These are phyloP conservation scores for Aspergillus sp. DNA, from an alignment of 2,329 filamentous ascomycete genomes.

Conservation along the genomic window DNA sequence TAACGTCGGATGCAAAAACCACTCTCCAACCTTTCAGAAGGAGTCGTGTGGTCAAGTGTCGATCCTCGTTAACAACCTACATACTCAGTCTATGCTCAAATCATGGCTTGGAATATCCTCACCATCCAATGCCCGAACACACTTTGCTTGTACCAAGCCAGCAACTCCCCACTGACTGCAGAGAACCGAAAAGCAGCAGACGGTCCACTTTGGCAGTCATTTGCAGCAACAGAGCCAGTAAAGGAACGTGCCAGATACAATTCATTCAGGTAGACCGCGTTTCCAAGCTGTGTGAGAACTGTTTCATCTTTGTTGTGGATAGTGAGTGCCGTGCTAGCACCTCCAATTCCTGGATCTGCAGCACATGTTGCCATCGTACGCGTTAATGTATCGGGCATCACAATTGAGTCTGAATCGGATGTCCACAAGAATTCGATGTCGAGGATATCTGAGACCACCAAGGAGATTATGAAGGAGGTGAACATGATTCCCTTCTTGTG, in stretches of 20 bases:
- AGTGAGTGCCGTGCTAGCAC: slow-evolving; percentile 36
- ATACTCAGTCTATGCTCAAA: neutral
- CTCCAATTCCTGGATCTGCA: slow-evolving; percentile 35
- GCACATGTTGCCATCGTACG: slow-evolving; percentile 33
- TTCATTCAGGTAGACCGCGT: slow-evolving; percentile 40
- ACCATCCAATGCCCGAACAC: slow-evolving; percentile 38
- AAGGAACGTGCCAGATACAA: slow-evolving; percentile 37
- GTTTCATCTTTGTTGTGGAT: slow-evolving; percentile 39
- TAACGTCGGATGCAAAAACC: slow-evolving; percentile 36
- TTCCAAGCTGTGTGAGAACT: slow-evolving; percentile 32
- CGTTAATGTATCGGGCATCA: slow-evolving; percentile 32
- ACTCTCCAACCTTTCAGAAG: slow-evolving; percentile 38
- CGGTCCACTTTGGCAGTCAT: slow-evolving; percentile 42
- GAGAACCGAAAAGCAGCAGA: slow-evolving; percentile 38
- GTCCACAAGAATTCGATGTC: slow-evolving; percentile 42
- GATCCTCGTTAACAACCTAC: slow-evolving; percentile 42
- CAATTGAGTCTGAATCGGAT: slow-evolving; percentile 40
- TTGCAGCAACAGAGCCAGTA: slow-evolving; percentile 31
- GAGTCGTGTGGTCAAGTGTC: slow-evolving; percentile 41
- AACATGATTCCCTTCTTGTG: slow-evolving; percentile 47
- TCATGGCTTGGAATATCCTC: neutral
- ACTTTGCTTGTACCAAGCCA: slow-evolving; percentile 42
- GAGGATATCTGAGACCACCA: slow-evolving; percentile 35
- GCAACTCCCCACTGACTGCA: slow-evolving; percentile 33
- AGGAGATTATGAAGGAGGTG: slow-evolving; percentile 38